Percentiles rank a stretch among this genome's conserved stretches.
These are phyloP conservation scores for Talaromyces sp. DNA, from an alignment of 2,329 filamentous ascomycete genomes.

Conservation along the genomic window DNA sequence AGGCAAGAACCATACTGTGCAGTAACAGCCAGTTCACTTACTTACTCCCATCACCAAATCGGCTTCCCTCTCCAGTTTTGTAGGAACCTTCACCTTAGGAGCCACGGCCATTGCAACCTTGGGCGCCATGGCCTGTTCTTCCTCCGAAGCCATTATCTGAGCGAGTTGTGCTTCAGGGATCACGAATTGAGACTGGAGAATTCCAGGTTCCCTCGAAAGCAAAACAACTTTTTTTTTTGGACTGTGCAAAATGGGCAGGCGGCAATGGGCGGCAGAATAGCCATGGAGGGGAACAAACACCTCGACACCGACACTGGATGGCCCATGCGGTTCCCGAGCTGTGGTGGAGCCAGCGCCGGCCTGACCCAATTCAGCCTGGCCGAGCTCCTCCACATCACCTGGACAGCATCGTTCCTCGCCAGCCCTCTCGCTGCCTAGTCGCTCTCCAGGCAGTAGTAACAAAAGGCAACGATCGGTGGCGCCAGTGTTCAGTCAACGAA, in stretches of 20 bases:
- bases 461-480: not conserved
- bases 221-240: not conserved
- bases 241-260: not conserved
- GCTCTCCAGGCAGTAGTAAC: not conserved
- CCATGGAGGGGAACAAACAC: not conserved
- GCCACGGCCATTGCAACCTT: not conserved
- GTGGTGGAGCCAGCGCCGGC: not conserved
- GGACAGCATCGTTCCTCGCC: not conserved
- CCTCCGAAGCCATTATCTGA: constrained; percentile 1
- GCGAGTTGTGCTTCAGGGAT: not conserved
- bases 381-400: constrained; percentile 4
- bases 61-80: constrained; percentile 39
- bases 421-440: not conserved
- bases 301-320: not conserved
- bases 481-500: not conserved
- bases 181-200: not conserved
- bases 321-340: not conserved
- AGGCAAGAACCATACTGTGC: constrained; percentile 3
- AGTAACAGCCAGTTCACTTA: constrained; percentile 31
- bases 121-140: constrained; percentile 15
- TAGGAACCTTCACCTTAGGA: constrained; percentile 1
- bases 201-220: not conserved
- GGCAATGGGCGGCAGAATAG: constrained; percentile 5
- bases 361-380: not conserved
- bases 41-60: constrained; percentile 51